These are phyloP conservation scores for Chaetomiaceae sp. DNA, from an alignment of 2,329 filamentous ascomycete species.

Conservation along the genomic window DNA sequence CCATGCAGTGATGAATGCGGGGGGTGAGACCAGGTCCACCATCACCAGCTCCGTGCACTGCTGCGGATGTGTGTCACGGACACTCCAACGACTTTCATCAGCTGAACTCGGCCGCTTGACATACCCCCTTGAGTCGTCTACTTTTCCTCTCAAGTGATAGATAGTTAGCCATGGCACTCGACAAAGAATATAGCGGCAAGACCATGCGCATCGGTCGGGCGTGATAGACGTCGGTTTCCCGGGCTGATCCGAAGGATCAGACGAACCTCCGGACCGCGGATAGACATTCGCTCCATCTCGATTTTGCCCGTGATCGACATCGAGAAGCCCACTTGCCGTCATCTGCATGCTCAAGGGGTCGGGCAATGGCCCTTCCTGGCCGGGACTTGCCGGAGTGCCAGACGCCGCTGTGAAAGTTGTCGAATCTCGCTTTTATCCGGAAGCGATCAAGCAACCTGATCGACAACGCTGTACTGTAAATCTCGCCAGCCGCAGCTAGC, in stretches of 20 bases:
- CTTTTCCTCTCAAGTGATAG: no score
- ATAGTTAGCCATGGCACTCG: no score
- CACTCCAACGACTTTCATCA: no score
- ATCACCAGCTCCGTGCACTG: not conserved
- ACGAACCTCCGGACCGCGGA: no score
- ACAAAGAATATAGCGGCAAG: no score
- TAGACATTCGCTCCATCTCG: not conserved
- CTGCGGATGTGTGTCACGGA: not conserved
- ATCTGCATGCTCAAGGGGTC: not conserved
- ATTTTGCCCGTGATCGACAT: not conserved
- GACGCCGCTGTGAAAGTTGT: not conserved
- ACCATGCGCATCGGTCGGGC: no score
- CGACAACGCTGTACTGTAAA: not conserved
- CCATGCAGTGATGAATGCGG: constrained; percentile 2
- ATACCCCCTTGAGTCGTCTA: no score
- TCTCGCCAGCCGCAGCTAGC: not conserved
- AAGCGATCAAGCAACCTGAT: constrained; percentile 2
- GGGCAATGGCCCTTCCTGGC: no score
- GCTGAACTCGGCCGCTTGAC: no score
- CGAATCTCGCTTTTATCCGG: constrained; percentile 1
- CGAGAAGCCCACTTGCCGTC: not conserved
- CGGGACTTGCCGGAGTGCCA: no score
- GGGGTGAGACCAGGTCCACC: not conserved
- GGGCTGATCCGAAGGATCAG: no score
- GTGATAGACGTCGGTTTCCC: no score